Conservation (phyloP, 208 protist genomes). For the Endotrypanum monterogeii region DNA sequence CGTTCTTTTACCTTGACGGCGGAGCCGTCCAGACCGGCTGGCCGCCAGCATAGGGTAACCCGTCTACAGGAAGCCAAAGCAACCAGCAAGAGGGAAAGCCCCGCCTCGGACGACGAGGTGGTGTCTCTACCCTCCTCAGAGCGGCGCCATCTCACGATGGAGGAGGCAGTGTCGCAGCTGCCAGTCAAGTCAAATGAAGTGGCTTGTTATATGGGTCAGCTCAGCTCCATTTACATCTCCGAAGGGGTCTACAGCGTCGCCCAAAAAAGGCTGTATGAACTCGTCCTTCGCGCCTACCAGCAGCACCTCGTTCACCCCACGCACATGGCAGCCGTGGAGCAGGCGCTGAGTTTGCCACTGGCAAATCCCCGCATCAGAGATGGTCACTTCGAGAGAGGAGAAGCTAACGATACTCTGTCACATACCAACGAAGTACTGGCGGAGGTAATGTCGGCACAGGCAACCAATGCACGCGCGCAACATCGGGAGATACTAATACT, state of each 20-base stretch:
- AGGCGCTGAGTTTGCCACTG: conserved; percentile 4
- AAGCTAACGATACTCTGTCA: background rate
- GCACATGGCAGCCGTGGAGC: conserved; percentile 52
- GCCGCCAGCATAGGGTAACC: background rate
- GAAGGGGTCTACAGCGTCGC: conserved; percentile 13
- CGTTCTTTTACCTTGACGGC: too few relatives aligned
- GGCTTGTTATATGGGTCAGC: conserved; percentile 25
- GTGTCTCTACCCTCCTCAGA: background rate
- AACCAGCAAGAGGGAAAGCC: background rate
- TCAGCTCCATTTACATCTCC: conserved; percentile 9
- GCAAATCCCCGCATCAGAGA: background rate
- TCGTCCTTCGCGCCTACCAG: conserved; percentile 35
- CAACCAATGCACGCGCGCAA: conserved; percentile 8
- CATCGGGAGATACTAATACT: conserved; percentile 25
- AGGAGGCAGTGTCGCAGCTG: conserved; percentile 9
- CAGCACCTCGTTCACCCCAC: conserved; percentile 42
- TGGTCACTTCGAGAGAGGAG: too few relatives aligned
- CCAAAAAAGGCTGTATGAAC: conserved; percentile 41
- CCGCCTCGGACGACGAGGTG: background rate
- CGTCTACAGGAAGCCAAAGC: background rate
- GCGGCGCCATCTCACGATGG: background rate
- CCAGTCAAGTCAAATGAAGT: conserved; percentile 11
- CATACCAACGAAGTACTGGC: background rate
- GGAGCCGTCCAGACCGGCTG: background rate
- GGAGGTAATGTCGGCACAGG: background rate